These are phyloP conservation scores for Magnaporthiopsis poae DNA, from an alignment of 2,329 filamentous ascomycete species.

Conservation along the genomic window DNA sequence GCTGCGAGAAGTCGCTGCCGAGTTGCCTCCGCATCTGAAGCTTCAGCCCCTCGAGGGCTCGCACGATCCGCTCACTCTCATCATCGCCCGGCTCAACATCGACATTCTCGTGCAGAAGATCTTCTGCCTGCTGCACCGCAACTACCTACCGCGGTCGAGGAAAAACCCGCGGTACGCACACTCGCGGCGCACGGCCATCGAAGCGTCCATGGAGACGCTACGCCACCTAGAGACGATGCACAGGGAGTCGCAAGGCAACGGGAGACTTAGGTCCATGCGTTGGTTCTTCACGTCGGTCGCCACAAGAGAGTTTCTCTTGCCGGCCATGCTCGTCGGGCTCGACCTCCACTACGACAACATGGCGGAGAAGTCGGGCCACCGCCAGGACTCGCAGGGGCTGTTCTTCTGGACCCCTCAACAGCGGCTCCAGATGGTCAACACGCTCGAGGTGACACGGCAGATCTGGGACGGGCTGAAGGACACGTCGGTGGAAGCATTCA, in stretches of 20 bases:
- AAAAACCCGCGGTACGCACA: conserved; percentile 74
- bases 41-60: conserved; percentile 66
- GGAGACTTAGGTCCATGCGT: conserved; percentile 61
- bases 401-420: conserved; percentile 50
- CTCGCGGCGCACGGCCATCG: conserved; percentile 73
- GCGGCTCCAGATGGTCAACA: conserved; percentile 64
- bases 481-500: conserved; percentile 78
- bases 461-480: conserved; percentile 77
- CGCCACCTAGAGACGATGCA: conserved; percentile 67
- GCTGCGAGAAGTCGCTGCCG: conserved; percentile 50
- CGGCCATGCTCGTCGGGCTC: conserved; percentile 72
- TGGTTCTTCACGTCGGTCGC: conserved; percentile 73
- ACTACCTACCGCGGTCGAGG: conserved; percentile 69
- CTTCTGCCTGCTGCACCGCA: conserved; percentile 77
- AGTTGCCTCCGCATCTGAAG: conserved; percentile 70
- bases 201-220: conserved; percentile 75
- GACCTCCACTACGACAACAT: conserved; percentile 66
- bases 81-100: conserved; percentile 75
- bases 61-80: conserved; percentile 70
- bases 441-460: conserved; percentile 59
- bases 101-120: conserved; percentile 83
- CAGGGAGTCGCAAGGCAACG: conserved; percentile 61
- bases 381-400: conserved; percentile 32
- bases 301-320: conserved; percentile 75
- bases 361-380: conserved; percentile 30